Percentiles rank a stretch among this genome's conserved stretches.
Conservation (phyloP, 2,329 filamentous ascomycete genomes). For the Nectriaceae sp. region DNA sequence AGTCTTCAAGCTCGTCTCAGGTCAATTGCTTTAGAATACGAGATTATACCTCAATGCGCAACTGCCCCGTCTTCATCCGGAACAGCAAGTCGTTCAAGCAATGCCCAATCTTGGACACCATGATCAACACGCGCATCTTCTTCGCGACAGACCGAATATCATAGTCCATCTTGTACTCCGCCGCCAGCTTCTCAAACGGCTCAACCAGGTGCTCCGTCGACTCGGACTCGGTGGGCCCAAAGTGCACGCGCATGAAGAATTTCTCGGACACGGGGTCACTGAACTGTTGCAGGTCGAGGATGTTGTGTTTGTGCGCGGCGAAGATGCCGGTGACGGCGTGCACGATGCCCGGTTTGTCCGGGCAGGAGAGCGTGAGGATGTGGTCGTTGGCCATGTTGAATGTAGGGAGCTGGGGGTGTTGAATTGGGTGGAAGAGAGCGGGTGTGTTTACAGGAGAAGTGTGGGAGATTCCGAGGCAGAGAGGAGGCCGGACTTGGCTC, state of each 20-base stretch:
- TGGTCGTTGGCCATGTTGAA: slow-evolving; percentile 55
- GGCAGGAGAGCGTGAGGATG: slow-evolving; percentile 80
- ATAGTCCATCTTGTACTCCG: slow-evolving; percentile 69
- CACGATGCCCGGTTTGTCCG: slow-evolving; percentile 82
- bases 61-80: slow-evolving; percentile 72
- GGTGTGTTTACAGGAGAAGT: slow-evolving; percentile 1
- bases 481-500: slow-evolving; percentile 9
- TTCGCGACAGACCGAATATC: slow-evolving; percentile 67
- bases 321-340: slow-evolving; percentile 81
- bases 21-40: background rate
- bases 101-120: slow-evolving; percentile 88
- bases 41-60: slow-evolving; percentile 62
- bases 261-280: slow-evolving; percentile 71
- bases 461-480: slow-evolving; percentile 16
- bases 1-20: background rate
- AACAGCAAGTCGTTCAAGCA: slow-evolving; percentile 84
- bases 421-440: background rate
- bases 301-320: slow-evolving; percentile 73
- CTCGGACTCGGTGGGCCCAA: slow-evolving; percentile 57
- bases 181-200: slow-evolving; percentile 62
- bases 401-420: background rate
- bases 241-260: slow-evolving; percentile 90
- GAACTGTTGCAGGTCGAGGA: slow-evolving; percentile 84
- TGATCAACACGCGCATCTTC: slow-evolving; percentile 79
- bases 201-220: slow-evolving; percentile 53